A percentile compares a stretch with the other conserved stretches of the same genome.
These are phyloP conservation scores for Debaryomyces nepalensis DNA, from an alignment of 1,139 yeast species.

Conservation along the genomic window DNA sequence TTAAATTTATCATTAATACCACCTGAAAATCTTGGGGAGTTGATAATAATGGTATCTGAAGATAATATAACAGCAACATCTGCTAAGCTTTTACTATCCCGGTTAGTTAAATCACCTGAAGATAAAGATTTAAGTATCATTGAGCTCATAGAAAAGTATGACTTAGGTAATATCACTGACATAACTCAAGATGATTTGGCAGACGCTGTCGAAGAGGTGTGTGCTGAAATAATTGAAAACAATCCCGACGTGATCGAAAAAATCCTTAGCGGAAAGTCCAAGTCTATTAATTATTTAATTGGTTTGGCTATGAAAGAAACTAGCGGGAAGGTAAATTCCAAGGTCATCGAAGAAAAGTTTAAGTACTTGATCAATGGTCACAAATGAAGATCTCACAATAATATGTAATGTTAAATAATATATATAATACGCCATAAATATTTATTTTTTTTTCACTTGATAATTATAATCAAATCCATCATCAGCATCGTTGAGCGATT, in stretches of 20 bases:
- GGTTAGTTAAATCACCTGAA: conserved; percentile 55
- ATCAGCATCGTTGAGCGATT: conserved; percentile 11
- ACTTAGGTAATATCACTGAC: conserved; percentile 48
- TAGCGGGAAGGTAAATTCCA: conserved; percentile 67
- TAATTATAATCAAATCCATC: conserved; percentile 21
- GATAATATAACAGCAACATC: conserved; percentile 51
- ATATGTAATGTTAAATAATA: conserved; percentile 2
- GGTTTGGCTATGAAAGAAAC: conserved; percentile 85
- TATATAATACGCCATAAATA: background rate
- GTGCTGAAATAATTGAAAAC: conserved; percentile 54
- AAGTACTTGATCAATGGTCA: conserved; percentile 27
- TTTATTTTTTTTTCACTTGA: conserved; percentile 15
- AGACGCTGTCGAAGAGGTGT: conserved; percentile 54
- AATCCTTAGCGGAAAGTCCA: conserved; percentile 61
- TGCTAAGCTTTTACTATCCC: conserved; percentile 63
- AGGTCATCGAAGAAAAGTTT: conserved; percentile 49
- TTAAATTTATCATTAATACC: conserved; percentile 43
- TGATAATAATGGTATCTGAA: conserved; percentile 29
- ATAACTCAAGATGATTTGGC: conserved; percentile 34
- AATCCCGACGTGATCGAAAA: conserved; percentile 62
- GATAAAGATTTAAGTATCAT: conserved; percentile 36
- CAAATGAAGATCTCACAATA: conserved; percentile 1
- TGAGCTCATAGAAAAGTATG: conserved; percentile 58
- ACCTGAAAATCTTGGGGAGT: conserved; percentile 26
- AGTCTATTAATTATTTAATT: conserved; percentile 71